phyloP scores from a whole-genome alignment of 2,329 filamentous ascomycete genomes.

The Microdochium paspali region DNA sequence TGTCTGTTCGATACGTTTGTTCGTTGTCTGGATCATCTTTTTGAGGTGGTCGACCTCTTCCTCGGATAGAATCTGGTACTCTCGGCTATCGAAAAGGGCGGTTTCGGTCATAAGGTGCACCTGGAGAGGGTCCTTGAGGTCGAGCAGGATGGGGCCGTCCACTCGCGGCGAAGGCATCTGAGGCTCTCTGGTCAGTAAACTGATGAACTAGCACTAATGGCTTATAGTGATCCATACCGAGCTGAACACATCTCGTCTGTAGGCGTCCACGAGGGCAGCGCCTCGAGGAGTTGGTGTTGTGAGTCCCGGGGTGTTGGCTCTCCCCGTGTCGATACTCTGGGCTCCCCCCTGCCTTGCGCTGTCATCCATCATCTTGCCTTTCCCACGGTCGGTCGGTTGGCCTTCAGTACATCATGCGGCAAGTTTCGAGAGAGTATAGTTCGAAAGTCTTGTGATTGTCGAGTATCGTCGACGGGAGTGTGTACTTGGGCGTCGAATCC shows the following conservation, averaged over 20 bases:
- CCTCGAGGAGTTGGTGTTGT: conserved; percentile 25
- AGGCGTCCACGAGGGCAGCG: conserved; percentile 48
- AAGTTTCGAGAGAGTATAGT: background rate
- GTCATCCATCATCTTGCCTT: background rate
- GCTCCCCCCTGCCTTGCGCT: conserved; percentile 14
- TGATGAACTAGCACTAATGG: background rate
- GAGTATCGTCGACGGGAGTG: too few species aligned
- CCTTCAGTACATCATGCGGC: background rate
- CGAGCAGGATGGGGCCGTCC: conserved; percentile 47
- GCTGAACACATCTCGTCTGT: conserved; percentile 48
- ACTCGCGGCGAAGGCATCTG: conserved; percentile 42
- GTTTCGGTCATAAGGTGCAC: conserved; percentile 92
- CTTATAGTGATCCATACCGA: conserved; percentile 33
- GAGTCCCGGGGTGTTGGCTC: conserved; percentile 17
- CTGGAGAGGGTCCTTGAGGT: conserved; percentile 65
- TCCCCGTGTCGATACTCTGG: conserved; percentile 24
- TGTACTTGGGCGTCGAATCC: too few species aligned
- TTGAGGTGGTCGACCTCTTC: conserved; percentile 90
- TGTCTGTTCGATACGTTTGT: conserved; percentile 70
- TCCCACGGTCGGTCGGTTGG: background rate
- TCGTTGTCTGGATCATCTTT: conserved; percentile 67
- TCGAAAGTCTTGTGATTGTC: background rate
- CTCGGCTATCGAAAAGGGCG: conserved; percentile 77
- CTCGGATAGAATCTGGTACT: conserved; percentile 77
- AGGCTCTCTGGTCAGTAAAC: conserved; percentile 7